Conservation (phyloP, 306 rosid species). For the Begonia peltatifolia region DNA sequence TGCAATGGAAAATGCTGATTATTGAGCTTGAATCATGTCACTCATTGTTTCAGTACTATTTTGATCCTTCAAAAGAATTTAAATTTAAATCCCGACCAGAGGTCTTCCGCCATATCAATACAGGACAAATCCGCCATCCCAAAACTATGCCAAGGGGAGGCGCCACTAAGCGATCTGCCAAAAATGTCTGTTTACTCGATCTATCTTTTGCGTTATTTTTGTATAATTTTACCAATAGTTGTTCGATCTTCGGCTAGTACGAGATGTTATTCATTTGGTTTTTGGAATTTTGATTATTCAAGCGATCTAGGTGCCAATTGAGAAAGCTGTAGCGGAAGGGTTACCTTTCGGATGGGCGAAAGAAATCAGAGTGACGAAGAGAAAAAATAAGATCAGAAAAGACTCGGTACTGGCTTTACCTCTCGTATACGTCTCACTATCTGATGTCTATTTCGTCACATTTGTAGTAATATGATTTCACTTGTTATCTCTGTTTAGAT, state of each 20-base stretch:
- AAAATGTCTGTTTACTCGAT: constrained; percentile 39
- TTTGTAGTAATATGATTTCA: too few species aligned
- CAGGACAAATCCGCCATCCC: constrained; percentile 4
- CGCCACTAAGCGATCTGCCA: constrained; percentile 15
- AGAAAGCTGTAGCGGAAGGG: constrained; percentile 38
- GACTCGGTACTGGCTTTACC: constrained; percentile 31
- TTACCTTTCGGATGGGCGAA: constrained; percentile 55
- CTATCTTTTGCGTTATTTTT: constrained; percentile 9
- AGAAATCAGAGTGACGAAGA: constrained; percentile 33
- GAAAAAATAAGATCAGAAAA: constrained; percentile 25
- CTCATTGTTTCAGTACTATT: constrained; percentile 40
- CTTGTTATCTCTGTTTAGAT: too few species aligned
- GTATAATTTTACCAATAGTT: constrained; percentile 1
- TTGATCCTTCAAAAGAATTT: constrained; percentile 31
- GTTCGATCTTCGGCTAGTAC: constrained; percentile 1
- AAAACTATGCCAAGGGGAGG: constrained; percentile 16
- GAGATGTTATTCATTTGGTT: constrained; percentile 17
- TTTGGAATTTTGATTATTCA: constrained; percentile 27
- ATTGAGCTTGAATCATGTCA: too few species aligned
- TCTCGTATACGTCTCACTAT: background rate
- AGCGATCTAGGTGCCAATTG: constrained; percentile 52
- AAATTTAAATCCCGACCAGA: constrained; percentile 48
- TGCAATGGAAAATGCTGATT: too few species aligned
- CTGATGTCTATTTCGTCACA: too few species aligned
- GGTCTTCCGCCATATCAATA: constrained; percentile 37